phyloP scores from a whole-genome alignment of 129 eudicot species.

The Flaveria ramosissima region DNA sequence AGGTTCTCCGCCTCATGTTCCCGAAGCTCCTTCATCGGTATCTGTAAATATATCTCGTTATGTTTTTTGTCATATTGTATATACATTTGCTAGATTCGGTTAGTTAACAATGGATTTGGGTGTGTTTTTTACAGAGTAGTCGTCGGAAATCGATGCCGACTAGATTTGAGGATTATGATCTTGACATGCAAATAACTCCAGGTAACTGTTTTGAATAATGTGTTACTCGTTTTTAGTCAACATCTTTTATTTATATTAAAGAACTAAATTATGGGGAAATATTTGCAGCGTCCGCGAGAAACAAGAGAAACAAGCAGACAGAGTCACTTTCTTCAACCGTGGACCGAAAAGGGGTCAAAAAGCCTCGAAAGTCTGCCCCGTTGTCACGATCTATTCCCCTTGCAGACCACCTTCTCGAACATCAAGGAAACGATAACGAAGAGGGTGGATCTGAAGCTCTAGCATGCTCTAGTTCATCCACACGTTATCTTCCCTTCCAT shows the following conservation, averaged over 20 bases:
- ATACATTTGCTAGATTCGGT: too few species aligned
- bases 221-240: neutral
- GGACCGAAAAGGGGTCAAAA: constrained; percentile 38
- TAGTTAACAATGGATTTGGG: too few species aligned
- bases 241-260: neutral
- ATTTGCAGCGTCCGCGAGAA: constrained; percentile 21
- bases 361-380: constrained; percentile 29
- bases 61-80: too few species aligned
- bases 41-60: too few species aligned
- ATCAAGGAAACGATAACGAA: constrained; percentile 39
- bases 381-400: neutral
- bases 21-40: too few species aligned
- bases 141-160: too few species aligned
- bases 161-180: too few species aligned
- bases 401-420: constrained; percentile 30
- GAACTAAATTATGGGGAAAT: constrained; percentile 11
- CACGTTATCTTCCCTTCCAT: constrained; percentile 25
- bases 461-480: constrained; percentile 21
- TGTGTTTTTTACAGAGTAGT: too few species aligned
- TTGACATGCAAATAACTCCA: constrained; percentile 32
- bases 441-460: constrained; percentile 26
- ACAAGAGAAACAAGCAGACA: constrained; percentile 45
- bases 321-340: constrained; percentile 38
- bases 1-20: too few species aligned
- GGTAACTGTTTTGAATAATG: constrained; percentile 33